A percentile compares a stretch with the other conserved stretches of the same genome.
Conservation (phyloP, 371 early-diverging fungal genomes). For the Syncephalis plumigaleata region DNA sequence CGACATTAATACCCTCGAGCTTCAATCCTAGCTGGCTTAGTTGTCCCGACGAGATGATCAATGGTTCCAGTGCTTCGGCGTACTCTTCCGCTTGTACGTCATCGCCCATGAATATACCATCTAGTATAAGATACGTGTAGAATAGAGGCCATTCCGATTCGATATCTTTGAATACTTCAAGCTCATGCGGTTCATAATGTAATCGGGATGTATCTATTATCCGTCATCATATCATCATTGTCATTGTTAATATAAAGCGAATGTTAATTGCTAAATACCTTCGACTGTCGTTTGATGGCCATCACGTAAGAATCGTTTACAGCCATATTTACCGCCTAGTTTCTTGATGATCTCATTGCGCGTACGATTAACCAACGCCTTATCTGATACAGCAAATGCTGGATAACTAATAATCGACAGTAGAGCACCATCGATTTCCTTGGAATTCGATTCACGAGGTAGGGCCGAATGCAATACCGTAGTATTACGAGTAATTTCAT, state of each 20-base stretch:
- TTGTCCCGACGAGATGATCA: slow-evolving; percentile 49
- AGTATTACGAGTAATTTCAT: slow-evolving; percentile 72
- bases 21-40: slow-evolving; percentile 12
- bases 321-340: slow-evolving; percentile 69
- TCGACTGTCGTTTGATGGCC: slow-evolving; percentile 78
- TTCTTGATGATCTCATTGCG: slow-evolving; percentile 62
- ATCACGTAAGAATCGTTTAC: slow-evolving; percentile 77
- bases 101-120: slow-evolving; percentile 59
- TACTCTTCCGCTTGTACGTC: slow-evolving; percentile 51
- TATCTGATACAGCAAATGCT: slow-evolving; percentile 71
- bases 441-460: slow-evolving; percentile 78
- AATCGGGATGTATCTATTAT: slow-evolving; percentile 40
- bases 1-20: slow-evolving; percentile 1
- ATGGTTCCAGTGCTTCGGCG: slow-evolving; percentile 37
- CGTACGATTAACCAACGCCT: slow-evolving; percentile 38
- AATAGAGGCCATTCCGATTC: slow-evolving; percentile 90
- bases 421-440: slow-evolving; percentile 79
- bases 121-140: slow-evolving; percentile 75
- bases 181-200: slow-evolving; percentile 71
- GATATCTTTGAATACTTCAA: slow-evolving; percentile 70
- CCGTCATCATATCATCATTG: too few relatives aligned
- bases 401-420: slow-evolving; percentile 78
- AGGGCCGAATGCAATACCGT: slow-evolving; percentile 63
- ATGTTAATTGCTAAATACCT: slow-evolving; percentile 7
- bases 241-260: neutral